phyloP scores from a whole-genome alignment of 1,284 basidiomycete species.

The Cystobasidium sp. region DNA sequence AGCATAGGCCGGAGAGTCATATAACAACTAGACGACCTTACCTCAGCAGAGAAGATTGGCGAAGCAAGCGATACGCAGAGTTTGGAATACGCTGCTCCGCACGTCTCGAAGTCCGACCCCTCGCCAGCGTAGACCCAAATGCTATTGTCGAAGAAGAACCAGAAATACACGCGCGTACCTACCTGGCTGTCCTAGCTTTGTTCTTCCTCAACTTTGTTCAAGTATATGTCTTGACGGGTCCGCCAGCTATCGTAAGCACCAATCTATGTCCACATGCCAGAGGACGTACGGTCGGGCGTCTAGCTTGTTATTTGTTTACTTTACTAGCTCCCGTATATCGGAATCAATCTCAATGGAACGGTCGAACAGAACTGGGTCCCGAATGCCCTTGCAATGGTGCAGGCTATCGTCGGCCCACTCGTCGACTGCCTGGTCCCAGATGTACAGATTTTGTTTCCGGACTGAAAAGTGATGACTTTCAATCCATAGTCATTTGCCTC shows the following conservation, averaged over 20 bases:
- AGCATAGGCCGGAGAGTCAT: too few species aligned
- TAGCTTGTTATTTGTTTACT: not conserved
- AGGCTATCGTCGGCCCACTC: constrained; percentile 29
- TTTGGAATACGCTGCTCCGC: constrained; percentile 14
- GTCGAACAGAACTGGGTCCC: constrained; percentile 32
- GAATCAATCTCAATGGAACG: constrained; percentile 1
- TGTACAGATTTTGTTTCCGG: not conserved
- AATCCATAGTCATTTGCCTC: constrained; percentile 20
- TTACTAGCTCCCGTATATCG: constrained; percentile 21
- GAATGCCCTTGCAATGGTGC: constrained; percentile 25
- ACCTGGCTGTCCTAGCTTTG: constrained; percentile 14
- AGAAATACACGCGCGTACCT: constrained; percentile 27
- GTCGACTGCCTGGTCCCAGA: not conserved
- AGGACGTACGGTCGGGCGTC: not conserved
- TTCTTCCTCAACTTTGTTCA: constrained; percentile 36
- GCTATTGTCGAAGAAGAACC: constrained; percentile 35
- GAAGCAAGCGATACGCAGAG: not conserved
- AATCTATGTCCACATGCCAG: not conserved
- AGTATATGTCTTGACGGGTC: constrained; percentile 29
- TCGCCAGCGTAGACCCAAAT: not conserved
- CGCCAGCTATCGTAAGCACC: constrained; percentile 29
- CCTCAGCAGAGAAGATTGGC: constrained; percentile 13
- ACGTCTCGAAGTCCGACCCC: not conserved
- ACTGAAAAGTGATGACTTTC: not conserved
- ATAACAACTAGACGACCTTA: too few species aligned